phyloP scores from a whole-genome alignment of 306 rosid species.

The Cotoneaster glaucophyllus region DNA sequence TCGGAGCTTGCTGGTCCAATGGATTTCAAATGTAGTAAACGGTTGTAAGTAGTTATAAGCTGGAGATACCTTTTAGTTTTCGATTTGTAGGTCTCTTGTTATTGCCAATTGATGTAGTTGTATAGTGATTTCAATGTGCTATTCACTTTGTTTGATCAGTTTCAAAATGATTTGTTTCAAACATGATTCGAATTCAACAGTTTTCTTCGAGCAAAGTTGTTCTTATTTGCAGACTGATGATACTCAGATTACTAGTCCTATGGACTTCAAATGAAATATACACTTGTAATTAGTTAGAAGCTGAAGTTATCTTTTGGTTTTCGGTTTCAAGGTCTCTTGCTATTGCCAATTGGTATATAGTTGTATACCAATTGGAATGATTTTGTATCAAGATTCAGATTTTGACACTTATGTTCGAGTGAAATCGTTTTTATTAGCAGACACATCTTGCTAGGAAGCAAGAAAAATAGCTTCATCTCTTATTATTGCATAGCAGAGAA shows the following conservation, averaged over 20 bases:
- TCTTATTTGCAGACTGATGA: background rate
- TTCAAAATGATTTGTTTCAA: background rate
- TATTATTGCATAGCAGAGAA: background rate
- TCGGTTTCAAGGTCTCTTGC: background rate
- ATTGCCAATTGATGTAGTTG: background rate
- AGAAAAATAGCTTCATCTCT: background rate
- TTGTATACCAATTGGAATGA: background rate
- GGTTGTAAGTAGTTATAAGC: constrained; percentile 13
- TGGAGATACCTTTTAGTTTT: background rate
- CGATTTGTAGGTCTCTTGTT: background rate
- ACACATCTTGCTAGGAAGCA: constrained; percentile 7
- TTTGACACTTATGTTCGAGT: background rate
- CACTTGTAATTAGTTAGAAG: no score
- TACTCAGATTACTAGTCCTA: no score
- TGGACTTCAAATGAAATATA: no score
- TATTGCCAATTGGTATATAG: background rate
- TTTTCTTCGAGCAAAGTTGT: background rate
- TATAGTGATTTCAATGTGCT: background rate
- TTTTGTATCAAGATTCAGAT: background rate
- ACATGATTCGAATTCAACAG: no score
- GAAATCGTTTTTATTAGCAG: background rate
- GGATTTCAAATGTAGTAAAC: constrained; percentile 43
- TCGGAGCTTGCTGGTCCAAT: constrained; percentile 43
- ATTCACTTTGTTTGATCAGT: background rate
- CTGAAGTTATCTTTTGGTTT: no score